Base-by-base conservation (phyloP, 257 asterid genomes). In the Anisodus acutangulus region DNA sequence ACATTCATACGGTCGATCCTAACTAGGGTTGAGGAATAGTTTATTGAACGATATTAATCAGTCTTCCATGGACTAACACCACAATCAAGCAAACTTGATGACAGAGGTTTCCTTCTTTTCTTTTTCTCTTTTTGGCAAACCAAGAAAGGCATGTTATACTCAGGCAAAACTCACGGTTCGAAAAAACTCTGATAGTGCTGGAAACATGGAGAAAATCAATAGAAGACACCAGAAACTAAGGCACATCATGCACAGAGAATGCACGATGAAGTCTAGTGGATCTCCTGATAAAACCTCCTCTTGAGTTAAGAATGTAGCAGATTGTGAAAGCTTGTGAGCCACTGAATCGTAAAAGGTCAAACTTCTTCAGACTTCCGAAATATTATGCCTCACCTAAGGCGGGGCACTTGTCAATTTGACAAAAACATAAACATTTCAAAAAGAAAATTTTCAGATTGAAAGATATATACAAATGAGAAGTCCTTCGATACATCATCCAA, bases 1-100 rank as follows among this genome's bases (percentile, higher is more conserved):
- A 67, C 19, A 67, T 67, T 6, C 47, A 67, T 35, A 35, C 74
- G 13, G 3, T 5, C 10, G 74, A 13, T 31, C 74, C 74, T 35
- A 67, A 67, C 49, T 67, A 67, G 74, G 74, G 74, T 67, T 35
- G 74, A 67, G 16, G 74, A 35, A 67, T 67, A 67, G 74, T 67
- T 67, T 19, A 67, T 12, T 67, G 74, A 13, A 31, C 10, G 19
- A 2, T 35, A 67, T 35, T 31, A 67, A 31, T 66, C 4, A 0
- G n/a, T 26, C 72, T 66, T 41, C 72, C 72, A 31, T 31, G 11
- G 72, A 66, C 39, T 64, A 26, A 64, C 31, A 66, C 72, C 9
- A 66, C 45, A 66, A 66, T 66, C 45, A 66, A 13, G 72, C 2
- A 11, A 66, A 63, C 70, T 63, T 63, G 70, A 22, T 9, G 26